A percentile compares a stretch with the other conserved stretches of the same genome.
Conservation (phyloP, 176 grass and related monocot species). For the Zizania latifolia region DNA sequence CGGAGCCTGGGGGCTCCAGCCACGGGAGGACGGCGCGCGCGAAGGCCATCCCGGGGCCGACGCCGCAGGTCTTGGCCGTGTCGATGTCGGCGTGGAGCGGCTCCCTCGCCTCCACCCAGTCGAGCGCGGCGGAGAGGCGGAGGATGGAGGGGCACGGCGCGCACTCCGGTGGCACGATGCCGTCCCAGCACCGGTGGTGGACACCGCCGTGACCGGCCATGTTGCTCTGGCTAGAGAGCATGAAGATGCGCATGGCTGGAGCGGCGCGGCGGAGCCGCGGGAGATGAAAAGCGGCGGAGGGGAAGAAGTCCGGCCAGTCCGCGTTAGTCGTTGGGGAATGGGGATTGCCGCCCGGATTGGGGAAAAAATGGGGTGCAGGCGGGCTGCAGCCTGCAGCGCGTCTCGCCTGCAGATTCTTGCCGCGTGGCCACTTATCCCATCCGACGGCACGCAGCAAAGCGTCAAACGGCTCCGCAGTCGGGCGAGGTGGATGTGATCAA, state of each 20-base stretch:
- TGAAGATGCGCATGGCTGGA: slow-evolving; percentile 47
- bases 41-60: slow-evolving; percentile 85
- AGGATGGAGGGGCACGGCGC: slow-evolving; percentile 41
- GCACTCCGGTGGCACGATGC: slow-evolving; percentile 57
- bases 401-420: too few relatives aligned
- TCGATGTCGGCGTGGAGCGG: slow-evolving; percentile 83
- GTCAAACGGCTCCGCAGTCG: too few relatives aligned
- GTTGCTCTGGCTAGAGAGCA: slow-evolving; percentile 86
- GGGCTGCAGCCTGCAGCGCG: too few relatives aligned
- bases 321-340: background rate
- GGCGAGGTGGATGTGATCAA: too few relatives aligned
- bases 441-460: too few relatives aligned
- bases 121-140: slow-evolving; percentile 45
- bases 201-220: slow-evolving; percentile 87
- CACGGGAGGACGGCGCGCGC: slow-evolving; percentile 40
- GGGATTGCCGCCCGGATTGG: too few relatives aligned
- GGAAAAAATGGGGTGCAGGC: too few relatives aligned
- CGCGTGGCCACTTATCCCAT: too few relatives aligned
- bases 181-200: slow-evolving; percentile 52
- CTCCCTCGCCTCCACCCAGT: slow-evolving; percentile 60
- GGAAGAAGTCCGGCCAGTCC: too few relatives aligned
- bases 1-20: background rate
- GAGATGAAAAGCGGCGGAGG: too few relatives aligned
- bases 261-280: too few relatives aligned
- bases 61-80: slow-evolving; percentile 50